Percentiles rank a stretch among this genome's conserved stretches.
phyloP scores from a whole-genome alignment of 805 yeast species.

The Candida corydali region DNA sequence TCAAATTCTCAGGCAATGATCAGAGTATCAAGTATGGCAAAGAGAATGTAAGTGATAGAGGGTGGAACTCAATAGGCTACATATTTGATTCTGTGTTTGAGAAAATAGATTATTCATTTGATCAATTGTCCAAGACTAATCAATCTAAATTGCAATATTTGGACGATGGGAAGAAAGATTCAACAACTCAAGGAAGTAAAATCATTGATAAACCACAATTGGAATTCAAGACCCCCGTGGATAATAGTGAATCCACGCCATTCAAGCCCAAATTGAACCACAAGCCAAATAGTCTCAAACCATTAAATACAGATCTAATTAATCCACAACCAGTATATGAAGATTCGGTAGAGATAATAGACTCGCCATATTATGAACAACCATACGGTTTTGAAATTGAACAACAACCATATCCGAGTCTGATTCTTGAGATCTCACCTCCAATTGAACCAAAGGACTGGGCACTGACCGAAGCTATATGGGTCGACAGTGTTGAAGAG shows the following conservation, averaged over 20 bases:
- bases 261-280: constrained; percentile 67
- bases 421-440: constrained; percentile 35
- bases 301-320: constrained; percentile 45
- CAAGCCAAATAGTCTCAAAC: constrained; percentile 67
- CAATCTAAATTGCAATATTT: constrained; percentile 10
- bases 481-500: constrained; percentile 62
- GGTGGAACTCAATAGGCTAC: constrained; percentile 63
- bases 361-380: constrained; percentile 63
- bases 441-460: constrained; percentile 60
- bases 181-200: neutral
- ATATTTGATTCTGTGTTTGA: constrained; percentile 71
- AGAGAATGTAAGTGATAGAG: constrained; percentile 39
- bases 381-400: constrained; percentile 80
- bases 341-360: constrained; percentile 29
- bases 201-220: constrained; percentile 59
- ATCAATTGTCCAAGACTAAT: constrained; percentile 35
- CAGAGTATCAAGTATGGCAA: constrained; percentile 26
- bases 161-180: constrained; percentile 7
- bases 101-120: constrained; percentile 67
- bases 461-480: constrained; percentile 58
- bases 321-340: constrained; percentile 23
- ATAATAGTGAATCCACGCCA: constrained; percentile 66
- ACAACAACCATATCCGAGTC: constrained; percentile 62
- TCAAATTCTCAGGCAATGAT: constrained; percentile 15
- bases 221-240: constrained; percentile 52